phyloP scores from a whole-genome alignment of 176 grass and related monocot species.

The Dendrocalamus sinicus region DNA sequence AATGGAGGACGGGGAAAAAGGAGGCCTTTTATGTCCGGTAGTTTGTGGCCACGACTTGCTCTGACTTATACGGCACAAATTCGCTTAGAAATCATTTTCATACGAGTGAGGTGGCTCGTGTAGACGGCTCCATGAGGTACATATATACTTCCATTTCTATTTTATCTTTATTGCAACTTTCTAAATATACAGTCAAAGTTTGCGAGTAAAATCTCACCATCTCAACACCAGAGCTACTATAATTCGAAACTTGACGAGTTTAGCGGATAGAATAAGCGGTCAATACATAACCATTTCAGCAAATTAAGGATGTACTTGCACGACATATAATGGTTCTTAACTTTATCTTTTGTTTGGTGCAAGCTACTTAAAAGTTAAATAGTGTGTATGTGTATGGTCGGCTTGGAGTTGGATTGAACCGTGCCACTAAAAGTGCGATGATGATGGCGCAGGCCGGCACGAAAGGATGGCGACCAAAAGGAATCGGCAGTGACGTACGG shows the following conservation, averaged over 20 bases:
- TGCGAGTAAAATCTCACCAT: not conserved
- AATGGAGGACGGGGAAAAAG: conserved; percentile 6
- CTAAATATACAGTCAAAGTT: conserved; percentile 21
- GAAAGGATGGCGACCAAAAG: conserved; percentile 41
- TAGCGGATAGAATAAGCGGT: not conserved
- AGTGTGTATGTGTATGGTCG: conserved; percentile 22
- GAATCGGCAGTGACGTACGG: conserved; percentile 51
- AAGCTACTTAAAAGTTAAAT: conserved; percentile 49
- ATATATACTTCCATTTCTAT: no score
- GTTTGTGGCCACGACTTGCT: conserved; percentile 38
- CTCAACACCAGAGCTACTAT: not conserved
- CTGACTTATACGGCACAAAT: conserved; percentile 41
- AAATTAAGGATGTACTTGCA: conserved; percentile 18
- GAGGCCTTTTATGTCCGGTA: not conserved
- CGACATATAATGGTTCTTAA: not conserved
- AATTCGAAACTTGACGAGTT: not conserved
- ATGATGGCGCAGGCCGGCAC: conserved; percentile 42
- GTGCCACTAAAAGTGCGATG: conserved; percentile 41
- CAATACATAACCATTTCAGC: conserved; percentile 14
- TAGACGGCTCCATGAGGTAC: conserved; percentile 23
- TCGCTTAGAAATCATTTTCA: conserved; percentile 32
- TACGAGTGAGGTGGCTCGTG: not conserved
- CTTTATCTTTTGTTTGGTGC: conserved; percentile 56
- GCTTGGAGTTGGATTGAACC: conserved; percentile 42
- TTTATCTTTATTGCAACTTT: not conserved